Conservation (phyloP, 2,329 filamentous ascomycete genomes). For the Aureobasidium uvarum region DNA sequence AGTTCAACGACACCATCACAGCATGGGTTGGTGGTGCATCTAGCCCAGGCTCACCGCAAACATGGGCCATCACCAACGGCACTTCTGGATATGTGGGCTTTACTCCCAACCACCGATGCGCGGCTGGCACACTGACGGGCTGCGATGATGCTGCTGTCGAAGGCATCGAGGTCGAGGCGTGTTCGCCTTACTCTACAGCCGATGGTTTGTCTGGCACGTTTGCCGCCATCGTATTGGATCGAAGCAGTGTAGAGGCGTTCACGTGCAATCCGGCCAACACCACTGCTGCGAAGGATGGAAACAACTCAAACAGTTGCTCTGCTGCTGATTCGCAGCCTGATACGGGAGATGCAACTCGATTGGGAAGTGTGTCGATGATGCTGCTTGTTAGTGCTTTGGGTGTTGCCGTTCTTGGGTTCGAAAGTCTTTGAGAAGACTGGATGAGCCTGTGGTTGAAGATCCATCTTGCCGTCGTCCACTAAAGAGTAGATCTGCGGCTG, state of each 20-base stretch:
- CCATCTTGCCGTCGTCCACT: no score
- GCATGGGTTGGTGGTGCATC: not conserved
- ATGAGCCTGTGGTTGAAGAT: no score
- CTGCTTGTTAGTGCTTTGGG: not conserved
- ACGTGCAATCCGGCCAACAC: constrained; percentile 17
- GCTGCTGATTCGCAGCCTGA: constrained; percentile 40
- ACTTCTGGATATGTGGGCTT: constrained; percentile 9
- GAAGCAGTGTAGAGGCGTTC: not conserved
- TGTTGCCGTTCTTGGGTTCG: not conserved
- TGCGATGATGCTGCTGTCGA: not conserved
- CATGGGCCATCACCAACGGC: not conserved
- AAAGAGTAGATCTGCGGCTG: no score
- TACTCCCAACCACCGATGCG: not conserved
- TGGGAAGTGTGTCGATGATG: not conserved
- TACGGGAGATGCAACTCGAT: constrained; percentile 36
- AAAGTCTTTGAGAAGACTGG: not conserved
- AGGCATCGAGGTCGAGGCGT: not conserved
- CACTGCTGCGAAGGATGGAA: not conserved
- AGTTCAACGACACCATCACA: not conserved
- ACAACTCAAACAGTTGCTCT: not conserved
- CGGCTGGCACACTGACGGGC: not conserved
- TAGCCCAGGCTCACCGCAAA: not conserved
- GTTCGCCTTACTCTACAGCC: not conserved
- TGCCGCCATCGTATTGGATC: not conserved
- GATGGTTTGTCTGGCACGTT: not conserved